A percentile compares a stretch with the other conserved stretches of the same genome.
Evolutionary conservation across 371 early-diverging fungal genomes (phyloP).

Genomic region (Mortierella polycephala): DNA sequence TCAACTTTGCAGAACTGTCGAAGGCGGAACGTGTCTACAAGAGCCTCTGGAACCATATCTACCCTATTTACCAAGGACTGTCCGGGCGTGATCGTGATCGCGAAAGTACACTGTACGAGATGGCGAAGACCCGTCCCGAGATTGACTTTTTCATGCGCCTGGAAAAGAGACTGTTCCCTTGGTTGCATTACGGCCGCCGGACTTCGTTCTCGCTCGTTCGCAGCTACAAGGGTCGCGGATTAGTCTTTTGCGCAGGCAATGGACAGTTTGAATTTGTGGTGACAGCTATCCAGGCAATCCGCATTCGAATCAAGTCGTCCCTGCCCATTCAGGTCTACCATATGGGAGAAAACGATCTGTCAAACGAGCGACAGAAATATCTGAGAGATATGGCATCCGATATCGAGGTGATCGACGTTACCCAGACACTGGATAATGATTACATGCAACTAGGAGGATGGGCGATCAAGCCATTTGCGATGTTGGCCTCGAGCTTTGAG

Average conservation of each 20-base stretch:
- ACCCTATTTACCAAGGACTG: slow-evolving; percentile 15
- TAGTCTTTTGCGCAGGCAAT: slow-evolving; percentile 76
- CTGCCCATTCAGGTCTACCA: slow-evolving; percentile 81
- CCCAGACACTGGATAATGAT: slow-evolving; percentile 60
- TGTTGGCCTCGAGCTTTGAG: slow-evolving; percentile 73
- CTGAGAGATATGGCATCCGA: slow-evolving; percentile 57
- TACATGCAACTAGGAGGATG: slow-evolving; percentile 67
- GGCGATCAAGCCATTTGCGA: slow-evolving; percentile 75
- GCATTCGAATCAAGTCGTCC: slow-evolving; percentile 14
- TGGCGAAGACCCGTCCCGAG: slow-evolving; percentile 16
- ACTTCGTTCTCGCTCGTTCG: slow-evolving; percentile 28
- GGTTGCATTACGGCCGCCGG: slow-evolving; percentile 12
- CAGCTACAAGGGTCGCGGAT: slow-evolving; percentile 59
- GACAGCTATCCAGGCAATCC: slow-evolving; percentile 57
- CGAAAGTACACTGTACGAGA: background rate
- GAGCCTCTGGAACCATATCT: slow-evolving; percentile 30
- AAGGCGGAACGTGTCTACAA: slow-evolving; percentile 28
- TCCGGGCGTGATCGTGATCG: background rate
- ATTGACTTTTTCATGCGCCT: slow-evolving; percentile 28
- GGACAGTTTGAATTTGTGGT: slow-evolving; percentile 69
- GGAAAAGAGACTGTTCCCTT: slow-evolving; percentile 27
- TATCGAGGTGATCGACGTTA: slow-evolving; percentile 64
- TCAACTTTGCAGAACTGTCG: slow-evolving; percentile 14
- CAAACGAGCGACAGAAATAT: slow-evolving; percentile 52
- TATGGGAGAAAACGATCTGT: slow-evolving; percentile 70